Percentiles rank a stretch among this genome's conserved stretches.
phyloP scores from a whole-genome alignment of 768 basidiomycete species.

The Floccularia luteovirens region DNA sequence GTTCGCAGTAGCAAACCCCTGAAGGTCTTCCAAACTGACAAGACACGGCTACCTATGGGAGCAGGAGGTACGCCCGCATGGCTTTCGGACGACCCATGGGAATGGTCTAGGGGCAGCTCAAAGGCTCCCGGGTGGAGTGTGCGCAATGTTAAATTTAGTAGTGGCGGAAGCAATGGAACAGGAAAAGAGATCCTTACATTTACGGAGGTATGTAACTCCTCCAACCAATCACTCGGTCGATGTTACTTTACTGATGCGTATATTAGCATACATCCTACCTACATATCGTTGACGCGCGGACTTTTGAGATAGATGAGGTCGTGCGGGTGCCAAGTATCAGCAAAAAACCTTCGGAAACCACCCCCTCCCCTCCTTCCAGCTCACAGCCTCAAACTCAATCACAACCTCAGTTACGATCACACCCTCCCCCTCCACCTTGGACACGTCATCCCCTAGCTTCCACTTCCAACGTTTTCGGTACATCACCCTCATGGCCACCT shows the following conservation, averaged over 20 bases:
- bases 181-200: slow-evolving; percentile 80
- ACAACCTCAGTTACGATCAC: background rate
- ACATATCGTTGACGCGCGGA: slow-evolving; percentile 82
- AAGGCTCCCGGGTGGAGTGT: slow-evolving; percentile 79
- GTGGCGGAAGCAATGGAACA: slow-evolving; percentile 38
- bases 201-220: slow-evolving; percentile 57
- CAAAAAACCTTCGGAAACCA: slow-evolving; percentile 1
- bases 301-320: slow-evolving; percentile 73
- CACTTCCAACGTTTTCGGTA: background rate
- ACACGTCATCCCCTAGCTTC: background rate
- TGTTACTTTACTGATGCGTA: no score
- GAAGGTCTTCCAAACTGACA: slow-evolving; percentile 59
- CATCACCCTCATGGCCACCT: background rate
- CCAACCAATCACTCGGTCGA: no score
- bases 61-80: slow-evolving; percentile 38
- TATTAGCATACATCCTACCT: slow-evolving; percentile 71
- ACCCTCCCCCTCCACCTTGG: background rate
- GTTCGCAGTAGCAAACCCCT: slow-evolving; percentile 67
- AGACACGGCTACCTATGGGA: slow-evolving; percentile 17
- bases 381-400: slow-evolving; percentile 4
- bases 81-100: slow-evolving; percentile 59
- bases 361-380: no score
- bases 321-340: slow-evolving; percentile 44
- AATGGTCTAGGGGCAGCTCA: slow-evolving; percentile 51
- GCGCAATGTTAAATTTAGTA: slow-evolving; percentile 79